Evolutionary conservation across 2,329 filamentous ascomycete species (phyloP).

Genomic region (Ophiostoma ulmi): DNA sequence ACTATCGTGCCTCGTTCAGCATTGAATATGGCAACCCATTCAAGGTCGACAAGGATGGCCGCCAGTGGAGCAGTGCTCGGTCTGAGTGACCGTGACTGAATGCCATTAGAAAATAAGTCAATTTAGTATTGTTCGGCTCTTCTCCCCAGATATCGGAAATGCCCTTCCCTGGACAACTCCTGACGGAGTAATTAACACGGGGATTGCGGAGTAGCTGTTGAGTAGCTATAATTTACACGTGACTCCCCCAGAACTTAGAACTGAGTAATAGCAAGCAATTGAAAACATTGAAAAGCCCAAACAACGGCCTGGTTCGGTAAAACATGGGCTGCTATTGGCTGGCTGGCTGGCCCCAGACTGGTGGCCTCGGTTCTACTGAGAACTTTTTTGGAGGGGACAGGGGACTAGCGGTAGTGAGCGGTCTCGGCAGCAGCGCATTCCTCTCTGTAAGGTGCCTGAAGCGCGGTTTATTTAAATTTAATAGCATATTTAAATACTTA

Average conservation of each 20-base stretch:
- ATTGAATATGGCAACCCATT: not conserved
- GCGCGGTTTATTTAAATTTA: not conserved
- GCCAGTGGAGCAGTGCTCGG: too few species aligned
- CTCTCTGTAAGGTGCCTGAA: not conserved
- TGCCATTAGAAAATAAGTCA: too few species aligned
- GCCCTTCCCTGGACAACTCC: not conserved
- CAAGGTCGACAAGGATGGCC: too few species aligned
- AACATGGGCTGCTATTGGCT: constrained; percentile 25
- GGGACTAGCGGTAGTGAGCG: not conserved
- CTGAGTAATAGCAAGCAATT: too few species aligned
- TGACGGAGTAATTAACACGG: too few species aligned
- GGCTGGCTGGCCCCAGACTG: not conserved
- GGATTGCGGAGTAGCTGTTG: not conserved
- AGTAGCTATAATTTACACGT: constrained; percentile 6
- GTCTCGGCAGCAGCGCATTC: not conserved
- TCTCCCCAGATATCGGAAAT: not conserved
- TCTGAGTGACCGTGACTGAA: too few species aligned
- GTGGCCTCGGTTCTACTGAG: constrained; percentile 4
- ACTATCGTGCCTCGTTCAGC: not conserved
- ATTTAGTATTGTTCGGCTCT: not conserved
- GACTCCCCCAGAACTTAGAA: not conserved
- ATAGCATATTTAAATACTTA: not conserved
- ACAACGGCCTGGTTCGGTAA: constrained; percentile 23
- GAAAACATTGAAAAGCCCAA: not conserved
- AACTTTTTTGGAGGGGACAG: not conserved